A percentile compares a stretch with the other conserved stretches of the same genome.
These are phyloP conservation scores for Trichomonascaceae sp. DNA, from an alignment of 1,139 yeast genomes.

Conservation along the genomic window DNA sequence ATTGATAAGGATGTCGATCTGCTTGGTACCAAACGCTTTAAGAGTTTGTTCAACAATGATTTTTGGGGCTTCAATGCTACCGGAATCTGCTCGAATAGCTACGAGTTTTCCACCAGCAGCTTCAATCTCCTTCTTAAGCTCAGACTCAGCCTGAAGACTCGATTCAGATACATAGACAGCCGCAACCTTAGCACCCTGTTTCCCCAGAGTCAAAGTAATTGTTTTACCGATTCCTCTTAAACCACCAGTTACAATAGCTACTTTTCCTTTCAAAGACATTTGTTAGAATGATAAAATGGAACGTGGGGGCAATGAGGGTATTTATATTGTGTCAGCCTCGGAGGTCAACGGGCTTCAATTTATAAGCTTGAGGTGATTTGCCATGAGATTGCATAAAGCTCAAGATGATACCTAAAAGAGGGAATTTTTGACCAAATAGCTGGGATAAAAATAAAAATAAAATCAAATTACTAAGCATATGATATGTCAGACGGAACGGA, in stretches of 20 bases:
- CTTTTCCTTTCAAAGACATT: constrained; percentile 18
- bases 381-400: not conserved
- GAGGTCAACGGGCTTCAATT: not conserved
- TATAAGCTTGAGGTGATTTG: not conserved
- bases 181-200: constrained; percentile 26
- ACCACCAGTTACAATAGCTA: constrained; percentile 35
- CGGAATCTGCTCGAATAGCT: constrained; percentile 22
- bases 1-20: constrained; percentile 10
- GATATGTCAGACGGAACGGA: no score
- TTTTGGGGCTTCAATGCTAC: constrained; percentile 22
- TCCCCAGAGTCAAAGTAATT: constrained; percentile 31
- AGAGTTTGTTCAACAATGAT: constrained; percentile 7
- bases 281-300: not conserved
- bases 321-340: not conserved
- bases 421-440: no score
- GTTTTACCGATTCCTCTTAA: constrained; percentile 37
- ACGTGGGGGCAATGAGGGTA: not conserved
- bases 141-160: constrained; percentile 1
- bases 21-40: constrained; percentile 2
- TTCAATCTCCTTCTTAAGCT: not conserved
- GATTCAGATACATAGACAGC: constrained; percentile 16
- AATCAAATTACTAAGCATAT: no score
- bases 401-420: no score
- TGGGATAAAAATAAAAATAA: no score
- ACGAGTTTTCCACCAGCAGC: not conserved